phyloP scores from a whole-genome alignment of 139 green algal species.

The Volvox africanus region DNA sequence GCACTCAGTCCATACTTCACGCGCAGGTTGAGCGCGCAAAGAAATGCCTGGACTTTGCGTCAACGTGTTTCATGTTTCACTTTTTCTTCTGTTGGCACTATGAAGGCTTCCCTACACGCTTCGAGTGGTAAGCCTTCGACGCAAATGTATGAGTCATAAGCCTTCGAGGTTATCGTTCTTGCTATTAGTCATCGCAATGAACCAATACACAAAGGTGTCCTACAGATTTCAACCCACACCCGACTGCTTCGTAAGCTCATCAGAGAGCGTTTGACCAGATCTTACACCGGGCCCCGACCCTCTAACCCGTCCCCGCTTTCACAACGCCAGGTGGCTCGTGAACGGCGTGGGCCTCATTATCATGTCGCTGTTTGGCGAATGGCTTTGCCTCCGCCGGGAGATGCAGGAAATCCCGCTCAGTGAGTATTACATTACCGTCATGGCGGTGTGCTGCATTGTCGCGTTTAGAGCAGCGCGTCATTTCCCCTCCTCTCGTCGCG shows the following conservation, averaged over 20 bases:
- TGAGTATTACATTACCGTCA: background rate
- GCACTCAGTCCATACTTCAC: no score
- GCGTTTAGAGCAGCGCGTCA: no score
- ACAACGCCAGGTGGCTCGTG: conserved; percentile 78
- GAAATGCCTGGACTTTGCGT: conserved; percentile 96
- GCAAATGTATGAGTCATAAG: conserved; percentile 79
- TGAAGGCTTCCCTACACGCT: conserved; percentile 73
- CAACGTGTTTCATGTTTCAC: conserved; percentile 90
- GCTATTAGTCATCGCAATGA: no score
- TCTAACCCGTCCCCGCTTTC: no score
- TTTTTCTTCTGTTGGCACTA: conserved; percentile 68
- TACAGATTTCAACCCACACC: no score
- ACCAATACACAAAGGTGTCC: no score
- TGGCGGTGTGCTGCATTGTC: no score
- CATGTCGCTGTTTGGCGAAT: conserved; percentile 90
- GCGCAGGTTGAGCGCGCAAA: conserved; percentile 91
- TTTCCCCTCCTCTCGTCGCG: no score
- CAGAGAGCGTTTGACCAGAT: no score
- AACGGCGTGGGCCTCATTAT: conserved; percentile 74
- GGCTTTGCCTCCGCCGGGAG: conserved; percentile 91
- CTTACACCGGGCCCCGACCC: no score
- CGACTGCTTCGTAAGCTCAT: no score
- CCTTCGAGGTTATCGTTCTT: background rate
- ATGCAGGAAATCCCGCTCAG: conserved; percentile 92
- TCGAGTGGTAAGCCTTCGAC: conserved; percentile 75